A percentile compares a stretch with the other conserved stretches of the same genome.
These are phyloP conservation scores for Solanum dulcamara DNA, from an alignment of 257 asterid genomes.

Conservation along the genomic window DNA sequence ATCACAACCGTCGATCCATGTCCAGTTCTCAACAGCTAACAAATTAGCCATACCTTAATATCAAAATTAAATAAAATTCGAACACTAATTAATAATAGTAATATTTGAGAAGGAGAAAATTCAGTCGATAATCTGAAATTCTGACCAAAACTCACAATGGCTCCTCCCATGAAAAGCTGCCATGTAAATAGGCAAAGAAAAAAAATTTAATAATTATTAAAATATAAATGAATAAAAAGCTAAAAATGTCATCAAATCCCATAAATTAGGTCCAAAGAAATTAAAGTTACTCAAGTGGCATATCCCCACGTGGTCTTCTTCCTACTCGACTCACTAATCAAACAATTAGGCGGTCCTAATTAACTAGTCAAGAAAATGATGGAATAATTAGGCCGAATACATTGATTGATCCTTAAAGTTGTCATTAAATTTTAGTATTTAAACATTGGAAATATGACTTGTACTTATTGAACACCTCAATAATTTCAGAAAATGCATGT, in stretches of 20 bases:
- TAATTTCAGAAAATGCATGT: no score
- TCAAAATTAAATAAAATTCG: not conserved
- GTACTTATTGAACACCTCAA: not conserved
- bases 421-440: not conserved
- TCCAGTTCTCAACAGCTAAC: slow-evolving; percentile 1
- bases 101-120: not conserved
- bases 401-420: not conserved
- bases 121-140: not conserved
- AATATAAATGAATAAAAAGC: not conserved
- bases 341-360: not conserved
- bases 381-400: not conserved
- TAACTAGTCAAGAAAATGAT: not conserved
- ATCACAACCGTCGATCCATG: not conserved
- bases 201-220: not conserved
- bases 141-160: not conserved
- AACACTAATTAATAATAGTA: not conserved
- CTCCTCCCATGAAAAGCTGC: not conserved
- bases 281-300: slow-evolving; percentile 2
- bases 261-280: not conserved
- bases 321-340: not conserved
- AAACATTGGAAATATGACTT: not conserved
- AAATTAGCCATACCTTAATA: not conserved
- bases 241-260: not conserved
- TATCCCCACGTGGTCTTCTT: slow-evolving; percentile 6
- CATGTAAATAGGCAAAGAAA: not conserved